These are phyloP conservation scores for Colletotrichum somersetense DNA, from an alignment of 2,329 filamentous ascomycete genomes.

Conservation along the genomic window DNA sequence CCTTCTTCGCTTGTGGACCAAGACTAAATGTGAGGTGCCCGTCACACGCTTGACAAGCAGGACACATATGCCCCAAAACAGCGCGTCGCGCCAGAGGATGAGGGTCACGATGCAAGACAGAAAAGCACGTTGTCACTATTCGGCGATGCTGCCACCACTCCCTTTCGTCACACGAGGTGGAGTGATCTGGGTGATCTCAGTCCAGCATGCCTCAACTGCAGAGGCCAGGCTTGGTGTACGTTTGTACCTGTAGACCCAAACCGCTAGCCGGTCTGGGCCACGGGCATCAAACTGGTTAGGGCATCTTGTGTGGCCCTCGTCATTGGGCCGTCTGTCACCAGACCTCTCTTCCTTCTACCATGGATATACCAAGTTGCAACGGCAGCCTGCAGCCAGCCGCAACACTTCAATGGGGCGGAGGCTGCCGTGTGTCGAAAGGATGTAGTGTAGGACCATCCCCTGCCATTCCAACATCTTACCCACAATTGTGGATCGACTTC, in stretches of 20 bases:
- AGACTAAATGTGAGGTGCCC: slow-evolving; percentile 9
- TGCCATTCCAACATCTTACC: slow-evolving; percentile 23
- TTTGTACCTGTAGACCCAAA: not conserved
- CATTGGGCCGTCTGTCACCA: slow-evolving; percentile 30
- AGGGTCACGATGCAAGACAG: slow-evolving; percentile 25
- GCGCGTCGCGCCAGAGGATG: slow-evolving; percentile 14
- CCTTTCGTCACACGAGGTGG: slow-evolving; percentile 38
- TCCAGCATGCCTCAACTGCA: slow-evolving; percentile 25
- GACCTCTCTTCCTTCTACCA: slow-evolving; percentile 25
- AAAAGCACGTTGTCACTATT: slow-evolving; percentile 14
- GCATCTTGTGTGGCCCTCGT: slow-evolving; percentile 28
- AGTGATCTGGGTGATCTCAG: slow-evolving; percentile 38
- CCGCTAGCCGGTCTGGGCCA: slow-evolving; percentile 26
- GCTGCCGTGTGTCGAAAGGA: slow-evolving; percentile 18
- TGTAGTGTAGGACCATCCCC: slow-evolving; percentile 30
- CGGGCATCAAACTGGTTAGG: slow-evolving; percentile 19
- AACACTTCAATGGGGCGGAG: slow-evolving; percentile 27
- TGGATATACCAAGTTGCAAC: slow-evolving; percentile 39
- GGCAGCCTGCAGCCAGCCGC: slow-evolving; percentile 41
- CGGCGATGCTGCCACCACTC: slow-evolving; percentile 25
- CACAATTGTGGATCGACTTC: slow-evolving; percentile 22
- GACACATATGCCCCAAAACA: slow-evolving; percentile 6
- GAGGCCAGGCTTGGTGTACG: not conserved
- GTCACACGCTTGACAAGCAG: slow-evolving; percentile 31
- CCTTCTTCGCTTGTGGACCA: slow-evolving; percentile 3